A percentile compares a stretch with the other conserved stretches of the same genome.
phyloP scores from a whole-genome alignment of 2,329 filamentous ascomycete genomes.

The Cercospora beticola region DNA sequence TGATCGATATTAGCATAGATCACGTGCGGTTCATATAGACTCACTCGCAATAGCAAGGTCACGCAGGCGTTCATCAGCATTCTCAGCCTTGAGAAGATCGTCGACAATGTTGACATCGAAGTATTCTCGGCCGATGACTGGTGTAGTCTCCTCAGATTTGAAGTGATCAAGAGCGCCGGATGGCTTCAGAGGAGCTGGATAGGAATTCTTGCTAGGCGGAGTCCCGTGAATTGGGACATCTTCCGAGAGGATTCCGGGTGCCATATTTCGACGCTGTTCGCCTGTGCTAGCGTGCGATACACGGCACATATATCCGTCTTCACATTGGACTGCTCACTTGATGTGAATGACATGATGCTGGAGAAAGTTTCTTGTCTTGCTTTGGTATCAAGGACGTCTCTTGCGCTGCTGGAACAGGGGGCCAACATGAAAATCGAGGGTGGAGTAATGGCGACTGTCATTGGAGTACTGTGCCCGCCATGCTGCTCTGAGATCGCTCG shows the following conservation, averaged over 20 bases:
- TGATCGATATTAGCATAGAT: slow-evolving; percentile 34
- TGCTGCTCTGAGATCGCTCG: background rate
- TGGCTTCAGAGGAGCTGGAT: slow-evolving; percentile 47
- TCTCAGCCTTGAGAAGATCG: slow-evolving; percentile 55
- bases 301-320: background rate
- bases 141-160: slow-evolving; percentile 60
- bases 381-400: background rate
- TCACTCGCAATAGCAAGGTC: slow-evolving; percentile 25
- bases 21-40: background rate
- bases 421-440: background rate
- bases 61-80: slow-evolving; percentile 23
- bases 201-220: slow-evolving; percentile 4
- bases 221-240: slow-evolving; percentile 7
- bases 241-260: slow-evolving; percentile 23
- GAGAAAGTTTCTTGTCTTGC: background rate
- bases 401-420: background rate
- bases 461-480: background rate
- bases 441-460: too few species aligned
- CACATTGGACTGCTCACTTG: background rate
- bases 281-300: background rate
- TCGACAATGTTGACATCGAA: slow-evolving; percentile 60
- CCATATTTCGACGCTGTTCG: slow-evolving; percentile 11
- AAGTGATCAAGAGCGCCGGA: slow-evolving; percentile 46
- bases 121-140: slow-evolving; percentile 63
- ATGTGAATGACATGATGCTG: background rate